A percentile compares a stretch with the other conserved stretches of the same genome.
phyloP scores from a whole-genome alignment of 768 basidiomycete species.

The Rhodotorula sphaerocarpa region DNA sequence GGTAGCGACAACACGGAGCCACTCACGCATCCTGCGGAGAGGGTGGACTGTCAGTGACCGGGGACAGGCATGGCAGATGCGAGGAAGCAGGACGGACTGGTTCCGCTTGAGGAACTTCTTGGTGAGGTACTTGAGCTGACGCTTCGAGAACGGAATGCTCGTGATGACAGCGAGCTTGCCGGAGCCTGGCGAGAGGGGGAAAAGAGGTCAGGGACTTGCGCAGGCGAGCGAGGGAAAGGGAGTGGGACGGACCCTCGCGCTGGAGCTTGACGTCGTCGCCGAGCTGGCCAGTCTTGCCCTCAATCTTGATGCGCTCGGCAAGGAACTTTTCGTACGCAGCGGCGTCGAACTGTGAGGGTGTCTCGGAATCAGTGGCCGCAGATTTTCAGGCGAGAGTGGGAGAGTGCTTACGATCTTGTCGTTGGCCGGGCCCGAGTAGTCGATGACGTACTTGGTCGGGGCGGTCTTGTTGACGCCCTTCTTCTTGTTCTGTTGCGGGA shows the following conservation, averaged over 20 bases:
- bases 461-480: slow-evolving; percentile 49
- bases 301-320: slow-evolving; percentile 88
- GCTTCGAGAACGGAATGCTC: slow-evolving; percentile 84
- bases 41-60: too few species aligned
- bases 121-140: slow-evolving; percentile 93
- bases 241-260: slow-evolving; percentile 59
- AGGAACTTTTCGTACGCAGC: slow-evolving; percentile 49
- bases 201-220: neutral
- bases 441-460: slow-evolving; percentile 66
- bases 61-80: neutral
- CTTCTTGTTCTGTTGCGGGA: slow-evolving; percentile 19
- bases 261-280: slow-evolving; percentile 79
- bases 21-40: slow-evolving; percentile 61
- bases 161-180: slow-evolving; percentile 73
- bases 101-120: slow-evolving; percentile 70
- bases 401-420: slow-evolving; percentile 43
- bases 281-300: slow-evolving; percentile 82
- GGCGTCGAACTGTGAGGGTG: slow-evolving; percentile 36
- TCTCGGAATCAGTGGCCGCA: too few species aligned
- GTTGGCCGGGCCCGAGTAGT: slow-evolving; percentile 72
- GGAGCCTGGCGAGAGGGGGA: too few species aligned
- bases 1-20: slow-evolving; percentile 78
- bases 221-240: neutral
- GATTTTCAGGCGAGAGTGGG: too few species aligned
- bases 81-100: slow-evolving; percentile 43